Evolutionary conservation across 2,329 filamentous ascomycete genomes (phyloP).

Genomic region (Colletotrichum sp.): DNA sequence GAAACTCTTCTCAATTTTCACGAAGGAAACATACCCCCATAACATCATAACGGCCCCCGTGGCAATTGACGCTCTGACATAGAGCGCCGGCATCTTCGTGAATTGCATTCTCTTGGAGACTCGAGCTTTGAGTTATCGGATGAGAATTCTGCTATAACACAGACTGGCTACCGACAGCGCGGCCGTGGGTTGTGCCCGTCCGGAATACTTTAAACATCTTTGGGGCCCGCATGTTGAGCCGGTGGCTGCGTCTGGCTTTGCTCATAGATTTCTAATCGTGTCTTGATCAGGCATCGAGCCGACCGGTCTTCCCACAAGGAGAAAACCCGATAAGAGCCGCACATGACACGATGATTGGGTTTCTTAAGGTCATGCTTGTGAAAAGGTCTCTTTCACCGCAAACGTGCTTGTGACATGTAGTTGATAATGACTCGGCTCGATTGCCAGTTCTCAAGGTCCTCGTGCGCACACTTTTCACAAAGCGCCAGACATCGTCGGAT

Average conservation of each 20-base stretch:
- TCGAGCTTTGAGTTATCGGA: background rate
- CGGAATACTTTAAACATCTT: background rate
- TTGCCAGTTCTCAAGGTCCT: background rate
- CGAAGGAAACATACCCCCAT: background rate
- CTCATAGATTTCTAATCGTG: background rate
- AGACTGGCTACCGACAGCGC: background rate
- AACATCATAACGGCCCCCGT: background rate
- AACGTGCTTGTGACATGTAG: background rate
- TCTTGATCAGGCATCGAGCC: background rate
- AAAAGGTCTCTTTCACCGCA: background rate
- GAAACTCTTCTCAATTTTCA: background rate
- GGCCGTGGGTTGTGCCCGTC: background rate
- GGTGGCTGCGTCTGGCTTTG: background rate
- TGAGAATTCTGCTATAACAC: background rate
- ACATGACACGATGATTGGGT: background rate
- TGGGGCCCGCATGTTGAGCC: background rate
- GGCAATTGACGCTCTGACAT: background rate
- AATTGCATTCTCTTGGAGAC: background rate
- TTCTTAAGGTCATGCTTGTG: background rate
- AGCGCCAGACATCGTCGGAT: background rate
- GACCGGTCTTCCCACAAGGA: background rate
- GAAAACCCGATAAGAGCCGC: background rate
- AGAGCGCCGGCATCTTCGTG: background rate
- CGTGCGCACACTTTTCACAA: background rate
- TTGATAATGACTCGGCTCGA: background rate